These are phyloP conservation scores for Paramecium sexaurelia DNA, from an alignment of 73 alveolate species.

Conservation along the genomic window DNA sequence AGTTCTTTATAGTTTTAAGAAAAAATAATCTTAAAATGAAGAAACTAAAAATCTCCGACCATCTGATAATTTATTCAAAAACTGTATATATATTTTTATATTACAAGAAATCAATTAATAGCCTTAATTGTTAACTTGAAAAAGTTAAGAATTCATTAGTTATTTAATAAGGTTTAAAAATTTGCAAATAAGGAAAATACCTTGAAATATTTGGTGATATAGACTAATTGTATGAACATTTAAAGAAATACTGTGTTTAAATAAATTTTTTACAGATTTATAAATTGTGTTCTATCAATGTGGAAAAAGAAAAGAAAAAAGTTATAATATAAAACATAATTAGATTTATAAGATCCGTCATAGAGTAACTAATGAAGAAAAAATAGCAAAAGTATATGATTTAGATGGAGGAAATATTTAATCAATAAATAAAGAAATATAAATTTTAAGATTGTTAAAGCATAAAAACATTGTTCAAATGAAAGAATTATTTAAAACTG, in stretches of 20 bases:
- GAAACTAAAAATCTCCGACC: neutral
- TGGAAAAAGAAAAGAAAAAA: neutral
- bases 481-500: conserved; percentile 17
- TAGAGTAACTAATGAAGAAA: neutral
- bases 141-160: neutral
- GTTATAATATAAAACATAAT: too few relatives aligned
- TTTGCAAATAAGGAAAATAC: too few relatives aligned
- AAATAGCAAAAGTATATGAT: neutral
- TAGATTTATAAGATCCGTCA: too few relatives aligned
- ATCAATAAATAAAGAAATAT: neutral
- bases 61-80: neutral
- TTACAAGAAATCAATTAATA: neutral
- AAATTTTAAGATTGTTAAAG: conserved; percentile 3
- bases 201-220: too few relatives aligned
- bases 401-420: neutral
- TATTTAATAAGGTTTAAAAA: neutral
- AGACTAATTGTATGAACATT: neutral
- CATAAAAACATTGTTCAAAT: conserved; percentile 8
- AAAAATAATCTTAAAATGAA: neutral
- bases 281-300: too few relatives aligned
- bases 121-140: too few relatives aligned
- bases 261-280: neutral
- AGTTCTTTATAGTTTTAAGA: neutral
- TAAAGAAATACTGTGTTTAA: neutral
- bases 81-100: neutral